Base-by-base conservation (phyloP, 805 yeast species). In the Pachysolen tannophilus region DNA sequence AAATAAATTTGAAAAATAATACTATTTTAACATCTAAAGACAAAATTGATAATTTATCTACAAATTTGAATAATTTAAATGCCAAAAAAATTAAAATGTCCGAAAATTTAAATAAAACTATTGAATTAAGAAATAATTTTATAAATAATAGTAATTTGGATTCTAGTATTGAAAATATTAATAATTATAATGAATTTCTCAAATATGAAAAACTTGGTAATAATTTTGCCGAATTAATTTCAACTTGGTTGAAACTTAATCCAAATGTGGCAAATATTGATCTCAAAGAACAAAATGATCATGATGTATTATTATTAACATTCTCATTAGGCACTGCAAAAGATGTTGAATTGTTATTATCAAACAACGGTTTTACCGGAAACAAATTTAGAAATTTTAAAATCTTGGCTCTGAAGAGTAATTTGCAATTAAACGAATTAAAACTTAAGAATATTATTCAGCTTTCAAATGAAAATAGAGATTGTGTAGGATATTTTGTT, bases 131-230 rank as follows among this genome's bases (percentile, higher is more conserved):
- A 16, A n/a, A n/a, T n/a, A n/a, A n/a, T n/a, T n/a, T n/a, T n/a
- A n/a, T n/a, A n/a, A n/a, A n/a, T n/a, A n/a, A n/a, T n/a, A n/a
- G n/a, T n/a, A n/a, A n/a, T n/a, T n/a, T n/a, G n/a, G 26, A 32
- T 3, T 2, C 8, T 13, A 30, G 26, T 7, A 7, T 29, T 10
- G 17, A 30, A 5, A 17, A 34, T n/a, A 14, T 11, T 23, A 26
- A 30, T 11, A 10, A 17, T 5, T 7, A 9, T 15, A 21, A 18
- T 2, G 38, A 30, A 9, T 18, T 29, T 4, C 16, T 17, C 14
- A 18, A 24, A 14, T 25, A 30, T 17, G 38, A 35, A n/a, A 14
- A 20, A 18, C 8, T 15, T 23, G 38, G 38, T 9, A 25, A 27
- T 15, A 19, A 30, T 10, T 23, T 35, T 19, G 3, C 38, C 7